A percentile compares a stretch with the other conserved stretches of the same genome.
Conservation (phyloP, 352 stramenopile species). For the Blastocystis sp. region DNA sequence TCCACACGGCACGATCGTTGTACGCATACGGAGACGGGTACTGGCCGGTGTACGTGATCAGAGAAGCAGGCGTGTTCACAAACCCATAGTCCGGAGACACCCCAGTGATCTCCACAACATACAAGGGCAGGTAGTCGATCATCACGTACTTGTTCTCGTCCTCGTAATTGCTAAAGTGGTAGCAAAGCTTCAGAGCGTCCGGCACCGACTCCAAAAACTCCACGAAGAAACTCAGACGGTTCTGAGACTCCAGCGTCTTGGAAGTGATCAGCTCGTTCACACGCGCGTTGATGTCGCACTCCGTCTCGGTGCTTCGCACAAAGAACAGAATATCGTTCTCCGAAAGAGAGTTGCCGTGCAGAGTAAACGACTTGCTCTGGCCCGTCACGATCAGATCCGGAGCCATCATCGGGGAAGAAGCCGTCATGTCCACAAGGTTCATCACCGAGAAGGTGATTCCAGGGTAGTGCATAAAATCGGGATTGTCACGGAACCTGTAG, state of each 20-base stretch:
- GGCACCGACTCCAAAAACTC: neutral
- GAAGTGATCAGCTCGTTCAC: neutral
- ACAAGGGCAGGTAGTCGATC: neutral
- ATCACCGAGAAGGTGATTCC: conserved; percentile 27
- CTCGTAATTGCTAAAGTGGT: conserved; percentile 27
- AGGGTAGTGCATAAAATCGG: conserved; percentile 15
- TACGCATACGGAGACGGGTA: neutral
- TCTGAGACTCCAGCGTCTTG: neutral
- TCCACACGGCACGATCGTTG: neutral
- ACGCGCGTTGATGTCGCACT: neutral
- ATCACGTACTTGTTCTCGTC: neutral
- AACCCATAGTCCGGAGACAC: neutral
- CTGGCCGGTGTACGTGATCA: neutral
- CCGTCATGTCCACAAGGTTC: neutral
- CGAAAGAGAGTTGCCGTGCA: conserved; percentile 10
- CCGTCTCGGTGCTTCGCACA: neutral
- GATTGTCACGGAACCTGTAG: conserved; percentile 6
- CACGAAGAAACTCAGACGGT: neutral
- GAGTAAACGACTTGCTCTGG: conserved; percentile 48
- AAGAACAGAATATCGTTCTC: conserved; percentile 31
- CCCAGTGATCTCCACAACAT: conserved; percentile 29
- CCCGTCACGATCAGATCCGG: neutral
- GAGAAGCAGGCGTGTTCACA: neutral
- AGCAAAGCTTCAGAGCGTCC: neutral
- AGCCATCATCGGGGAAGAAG: neutral